phyloP scores from a whole-genome alignment of 164 flowering plant genomes.

The Vitis cinerea region DNA sequence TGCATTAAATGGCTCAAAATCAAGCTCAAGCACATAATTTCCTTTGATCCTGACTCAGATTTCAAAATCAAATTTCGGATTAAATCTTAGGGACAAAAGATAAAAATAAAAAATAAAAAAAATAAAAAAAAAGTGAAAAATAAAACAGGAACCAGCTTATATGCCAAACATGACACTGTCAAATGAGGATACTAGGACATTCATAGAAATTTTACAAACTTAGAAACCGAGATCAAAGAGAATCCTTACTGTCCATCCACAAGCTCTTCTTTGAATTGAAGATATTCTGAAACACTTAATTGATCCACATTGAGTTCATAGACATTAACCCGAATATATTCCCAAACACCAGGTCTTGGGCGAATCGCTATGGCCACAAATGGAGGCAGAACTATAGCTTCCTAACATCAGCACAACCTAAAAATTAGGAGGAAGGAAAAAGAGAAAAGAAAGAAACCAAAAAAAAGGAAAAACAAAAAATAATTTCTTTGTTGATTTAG shows the following conservation, averaged over 20 bases:
- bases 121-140: background rate
- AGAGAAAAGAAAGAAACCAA: background rate
- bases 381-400: constrained; percentile 91
- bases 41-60: constrained; percentile 35
- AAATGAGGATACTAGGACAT: background rate
- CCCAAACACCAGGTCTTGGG: constrained; percentile 99
- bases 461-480: too few relatives aligned
- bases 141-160: background rate
- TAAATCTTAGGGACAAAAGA: too few relatives aligned
- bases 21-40: constrained; percentile 70
- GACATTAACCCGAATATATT: constrained; percentile 82
- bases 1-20: constrained; percentile 93
- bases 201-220: background rate
- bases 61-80: background rate
- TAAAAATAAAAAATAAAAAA: too few relatives aligned
- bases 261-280: constrained; percentile 80
- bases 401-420: constrained; percentile 42
- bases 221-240: background rate
- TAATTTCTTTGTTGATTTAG: too few relatives aligned
- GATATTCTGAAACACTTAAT: constrained; percentile 77
- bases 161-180: background rate
- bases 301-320: constrained; percentile 84
- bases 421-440: background rate
- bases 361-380: constrained; percentile 92
- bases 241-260: constrained; percentile 59